phyloP scores from a whole-genome alignment of 306 rosid genomes.

The Prunus davidiana region DNA sequence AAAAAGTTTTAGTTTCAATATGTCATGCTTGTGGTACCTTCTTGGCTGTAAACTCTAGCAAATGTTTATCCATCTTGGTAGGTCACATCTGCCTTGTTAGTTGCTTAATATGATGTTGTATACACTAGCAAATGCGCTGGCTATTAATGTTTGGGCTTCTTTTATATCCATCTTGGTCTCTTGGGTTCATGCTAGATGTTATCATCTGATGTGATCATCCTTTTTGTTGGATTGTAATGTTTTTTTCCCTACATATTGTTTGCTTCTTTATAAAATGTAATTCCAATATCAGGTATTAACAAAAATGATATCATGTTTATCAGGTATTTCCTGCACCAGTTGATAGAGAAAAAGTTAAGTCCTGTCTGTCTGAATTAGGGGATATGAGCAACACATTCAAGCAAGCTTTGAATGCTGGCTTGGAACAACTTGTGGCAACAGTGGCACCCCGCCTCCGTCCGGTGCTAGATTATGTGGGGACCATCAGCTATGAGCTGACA shows the following conservation, averaged over 20 bases:
- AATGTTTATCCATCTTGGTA: too few species aligned
- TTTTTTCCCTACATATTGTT: neutral
- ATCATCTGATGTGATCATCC: neutral
- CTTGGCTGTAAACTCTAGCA: neutral
- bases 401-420: constrained; percentile 72
- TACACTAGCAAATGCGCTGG: neutral
- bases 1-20: too few species aligned
- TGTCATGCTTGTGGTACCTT: neutral
- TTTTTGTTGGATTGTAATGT: neutral
- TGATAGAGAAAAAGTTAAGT: constrained; percentile 84
- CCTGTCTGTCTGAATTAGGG: constrained; percentile 87
- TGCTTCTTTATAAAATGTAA: neutral
- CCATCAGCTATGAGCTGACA: constrained; percentile 78
- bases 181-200: neutral
- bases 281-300: neutral
- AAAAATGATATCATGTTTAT: constrained; percentile 11
- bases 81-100: too few species aligned
- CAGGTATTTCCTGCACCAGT: constrained; percentile 81
- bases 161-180: neutral
- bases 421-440: constrained; percentile 83
- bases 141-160: neutral
- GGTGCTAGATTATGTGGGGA: constrained; percentile 73
- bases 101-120: neutral
- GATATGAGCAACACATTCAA: constrained; percentile 87
- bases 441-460: constrained; percentile 75